Base-by-base conservation (phyloP, 306 rosid species). In the Inga laurina region DNA sequence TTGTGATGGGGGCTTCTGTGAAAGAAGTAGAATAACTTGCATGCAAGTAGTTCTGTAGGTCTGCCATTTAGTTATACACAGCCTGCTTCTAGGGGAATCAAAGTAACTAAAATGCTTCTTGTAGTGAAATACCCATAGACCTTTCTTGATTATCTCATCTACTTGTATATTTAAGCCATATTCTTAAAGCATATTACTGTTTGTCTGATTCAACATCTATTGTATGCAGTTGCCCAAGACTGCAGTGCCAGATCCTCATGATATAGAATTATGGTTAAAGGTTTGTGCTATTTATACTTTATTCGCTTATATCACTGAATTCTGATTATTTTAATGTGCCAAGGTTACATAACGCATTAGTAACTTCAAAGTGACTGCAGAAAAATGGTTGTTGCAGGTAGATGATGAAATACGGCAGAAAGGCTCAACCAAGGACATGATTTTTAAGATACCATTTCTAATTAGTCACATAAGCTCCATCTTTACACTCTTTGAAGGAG, bases 341-440 rank as follows among this genome's bases (percentile, higher is more conserved):
- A 46, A 79, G 76, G 78, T 79, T 75, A 74, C 78, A 30, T 46
- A 49, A 48, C 65, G 49, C 74, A 65, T 46, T 71, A 37, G 73
- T 72, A 54, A 10, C 75, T 54, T 45, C 43, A 71, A 79, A 80
- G 34, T 86, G 69, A 73, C 72, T 82, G 48, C 43, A 44, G 83
- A 64, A 32, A 22, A 68, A 54, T 75, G 79, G 35, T 77, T 73
- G 85, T 72, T 72, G 51, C 83, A 95, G 99, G 98, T 95, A 19
- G 98, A 95, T 52, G 94, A 87, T 71, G 97, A 92, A 79, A 74
- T 91, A 81, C 93, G 94, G 85, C 99, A 95, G 88, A 95, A 88
- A 80, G 99, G 98, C 82, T 92, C 99, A 73, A 95, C 99, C 82
- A 93, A 91, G 89, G 96, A 95, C 84, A 92, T 91, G 98, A 95